Base-by-base conservation (phyloP, 2,329 filamentous ascomycete genomes). In the Curvularia spicifera region DNA sequence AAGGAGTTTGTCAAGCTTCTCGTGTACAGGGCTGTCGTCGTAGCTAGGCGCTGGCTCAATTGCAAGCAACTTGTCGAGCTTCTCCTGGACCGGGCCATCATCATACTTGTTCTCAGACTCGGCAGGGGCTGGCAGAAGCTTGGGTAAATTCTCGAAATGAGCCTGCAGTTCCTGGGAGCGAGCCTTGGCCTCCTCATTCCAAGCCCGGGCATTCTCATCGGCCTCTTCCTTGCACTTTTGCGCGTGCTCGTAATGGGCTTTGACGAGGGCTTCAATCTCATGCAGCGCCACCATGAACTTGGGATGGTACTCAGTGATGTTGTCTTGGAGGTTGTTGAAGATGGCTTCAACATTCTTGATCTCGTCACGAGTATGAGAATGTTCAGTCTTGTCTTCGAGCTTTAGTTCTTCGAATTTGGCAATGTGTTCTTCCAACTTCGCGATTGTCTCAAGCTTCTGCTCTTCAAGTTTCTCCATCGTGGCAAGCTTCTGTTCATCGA, bases 201-300 rank as follows among this genome's bases (percentile, higher is more conserved):
- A 75, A 20, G 73, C 69, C 26, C 75, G 76, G 33, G 78, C 71
- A 9, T 78, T 76, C 56, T 81, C 78, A 13, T 80, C 77, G 13
- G 79, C 75, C 44, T 78, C 76, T 49, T 78, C 77, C 45, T 79
- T 78, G 10, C 78, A 74, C 44, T 85, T 83, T 76, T 93, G 92
- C 13, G 92, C 90, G 72, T 96, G 91, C 67, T 96, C 92, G 70
- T 90, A 97, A 74, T 98, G 93, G 72, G 96, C 87, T 24, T 87
- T 89, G 53, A 97, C 91, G 24, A 96, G 83, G 7, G 87, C 82
- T 39, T 96, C 83, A n/a, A 98, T 87, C 69, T 97, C 91, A 68
- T 92, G 90, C 64, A 99, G 86, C 0, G 91, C 87, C 52, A 94
- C 89, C 56, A 97, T 85, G 65, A 98, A 90, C 78, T 96, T 90